phyloP scores from a whole-genome alignment of 2,329 filamentous ascomycete species.

The Sordariomycetes sp. region DNA sequence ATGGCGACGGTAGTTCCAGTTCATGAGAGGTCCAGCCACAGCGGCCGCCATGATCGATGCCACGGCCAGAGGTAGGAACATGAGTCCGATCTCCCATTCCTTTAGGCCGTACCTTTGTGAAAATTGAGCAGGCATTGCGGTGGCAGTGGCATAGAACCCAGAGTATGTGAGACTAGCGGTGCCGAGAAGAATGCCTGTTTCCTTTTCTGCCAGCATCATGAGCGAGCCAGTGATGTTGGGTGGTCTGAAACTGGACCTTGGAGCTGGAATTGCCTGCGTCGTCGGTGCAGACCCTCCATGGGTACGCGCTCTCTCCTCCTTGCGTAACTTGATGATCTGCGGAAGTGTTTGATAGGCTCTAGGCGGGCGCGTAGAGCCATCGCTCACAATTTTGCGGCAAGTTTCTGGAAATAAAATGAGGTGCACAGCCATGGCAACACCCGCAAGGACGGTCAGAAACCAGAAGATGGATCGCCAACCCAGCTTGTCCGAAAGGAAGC shows the following conservation, averaged over 20 bases:
- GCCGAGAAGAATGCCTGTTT: slow-evolving; percentile 33
- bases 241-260: too few relatives aligned
- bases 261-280: slow-evolving; percentile 22
- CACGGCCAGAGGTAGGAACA: slow-evolving; percentile 40
- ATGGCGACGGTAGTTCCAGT: slow-evolving; percentile 58
- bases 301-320: background rate
- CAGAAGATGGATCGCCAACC: slow-evolving; percentile 56
- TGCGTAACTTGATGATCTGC: slow-evolving; percentile 7
- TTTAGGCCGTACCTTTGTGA: slow-evolving; percentile 47
- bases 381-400: slow-evolving; percentile 32
- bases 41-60: slow-evolving; percentile 38
- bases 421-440: slow-evolving; percentile 30
- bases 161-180: slow-evolving; percentile 27
- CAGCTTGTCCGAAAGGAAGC: slow-evolving; percentile 43
- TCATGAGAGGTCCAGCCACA: slow-evolving; percentile 45
- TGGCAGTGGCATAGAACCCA: slow-evolving; percentile 37
- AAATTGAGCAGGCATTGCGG: slow-evolving; percentile 34
- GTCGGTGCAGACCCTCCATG: too few relatives aligned
- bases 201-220: slow-evolving; percentile 28
- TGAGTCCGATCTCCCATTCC: slow-evolving; percentile 43
- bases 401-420: slow-evolving; percentile 45
- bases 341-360: slow-evolving; percentile 22
- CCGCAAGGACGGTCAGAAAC: slow-evolving; percentile 43
- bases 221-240: slow-evolving; percentile 32
- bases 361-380: slow-evolving; percentile 38